Evolutionary conservation across 768 basidiomycete species (phyloP).

Genomic region (Panellus pusillus): DNA sequence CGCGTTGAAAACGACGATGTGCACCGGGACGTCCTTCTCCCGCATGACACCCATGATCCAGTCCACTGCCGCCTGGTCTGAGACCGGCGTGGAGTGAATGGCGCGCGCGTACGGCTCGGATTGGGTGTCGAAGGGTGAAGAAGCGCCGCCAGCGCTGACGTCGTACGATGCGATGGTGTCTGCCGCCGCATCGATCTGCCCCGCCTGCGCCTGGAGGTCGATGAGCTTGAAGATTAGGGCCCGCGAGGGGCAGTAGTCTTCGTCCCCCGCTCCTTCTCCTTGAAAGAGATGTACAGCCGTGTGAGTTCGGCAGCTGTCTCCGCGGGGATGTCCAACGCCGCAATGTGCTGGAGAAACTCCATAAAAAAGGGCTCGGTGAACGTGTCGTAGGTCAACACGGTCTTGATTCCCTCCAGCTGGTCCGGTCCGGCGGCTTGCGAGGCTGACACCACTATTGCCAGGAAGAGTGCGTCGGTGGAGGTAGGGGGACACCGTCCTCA

Average conservation of each 20-base stretch:
- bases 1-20: slow-evolving; percentile 46
- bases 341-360: slow-evolving; percentile 26
- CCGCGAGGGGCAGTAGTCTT: slow-evolving; percentile 28
- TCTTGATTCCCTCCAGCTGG: slow-evolving; percentile 21
- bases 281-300: slow-evolving; percentile 25
- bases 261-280: not conserved
- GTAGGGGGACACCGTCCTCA: slow-evolving; percentile 38
- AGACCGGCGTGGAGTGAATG: slow-evolving; percentile 31
- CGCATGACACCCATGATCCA: slow-evolving; percentile 41
- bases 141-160: slow-evolving; percentile 8
- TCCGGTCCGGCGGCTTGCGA: slow-evolving; percentile 20
- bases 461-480: slow-evolving; percentile 41
- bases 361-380: slow-evolving; percentile 32
- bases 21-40: slow-evolving; percentile 35
- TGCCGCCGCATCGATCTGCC: slow-evolving; percentile 31
- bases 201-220: slow-evolving; percentile 34
- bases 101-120: slow-evolving; percentile 39
- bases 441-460: slow-evolving; percentile 32
- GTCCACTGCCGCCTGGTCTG: slow-evolving; percentile 31
- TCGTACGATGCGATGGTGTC: slow-evolving; percentile 27
- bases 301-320: slow-evolving; percentile 20
- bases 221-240: slow-evolving; percentile 38
- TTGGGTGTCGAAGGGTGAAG: slow-evolving; percentile 6
- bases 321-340: slow-evolving; percentile 17
- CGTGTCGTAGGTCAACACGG: slow-evolving; percentile 23